These are phyloP conservation scores for Trichoderma sp. DNA, from an alignment of 2,329 filamentous ascomycete species.

Conservation along the genomic window DNA sequence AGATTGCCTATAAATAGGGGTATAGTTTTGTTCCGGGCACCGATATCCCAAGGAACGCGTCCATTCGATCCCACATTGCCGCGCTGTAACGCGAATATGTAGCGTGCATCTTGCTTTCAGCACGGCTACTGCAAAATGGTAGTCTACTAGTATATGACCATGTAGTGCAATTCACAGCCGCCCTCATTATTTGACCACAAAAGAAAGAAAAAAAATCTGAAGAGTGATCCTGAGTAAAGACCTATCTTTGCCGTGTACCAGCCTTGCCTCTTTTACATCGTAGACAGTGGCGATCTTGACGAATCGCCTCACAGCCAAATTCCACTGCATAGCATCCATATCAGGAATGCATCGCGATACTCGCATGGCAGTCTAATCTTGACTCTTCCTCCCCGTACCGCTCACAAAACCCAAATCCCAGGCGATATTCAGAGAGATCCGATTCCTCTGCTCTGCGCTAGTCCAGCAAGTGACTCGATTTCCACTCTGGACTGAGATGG, in stretches of 20 bases:
- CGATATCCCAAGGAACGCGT: not conserved
- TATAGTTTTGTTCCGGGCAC: not conserved
- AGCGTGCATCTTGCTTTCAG: not conserved
- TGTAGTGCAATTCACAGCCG: not conserved
- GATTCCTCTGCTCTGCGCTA: not conserved
- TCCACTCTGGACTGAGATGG: not conserved
- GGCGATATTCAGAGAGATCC: not conserved
- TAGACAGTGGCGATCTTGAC: not conserved
- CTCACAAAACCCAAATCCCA: not conserved
- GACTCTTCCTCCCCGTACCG: not conserved
- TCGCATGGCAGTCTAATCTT: not conserved
- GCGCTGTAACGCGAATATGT: not conserved
- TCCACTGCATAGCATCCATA: slow-evolving; percentile 21
- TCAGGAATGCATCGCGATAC: slow-evolving; percentile 28
- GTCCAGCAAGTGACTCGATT: not conserved
- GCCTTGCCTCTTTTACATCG: not conserved
- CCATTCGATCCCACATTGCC: not conserved
- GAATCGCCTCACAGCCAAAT: not conserved
- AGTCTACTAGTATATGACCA: not conserved
- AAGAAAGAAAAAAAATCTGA: not conserved
- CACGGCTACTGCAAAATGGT: not conserved
- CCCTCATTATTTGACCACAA: not conserved
- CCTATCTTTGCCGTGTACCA: not conserved
- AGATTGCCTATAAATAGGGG: not conserved
- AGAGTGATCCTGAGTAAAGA: not conserved